Conservation (phyloP, 2,329 filamentous ascomycete genomes). For the Talaromyces sp. region DNA sequence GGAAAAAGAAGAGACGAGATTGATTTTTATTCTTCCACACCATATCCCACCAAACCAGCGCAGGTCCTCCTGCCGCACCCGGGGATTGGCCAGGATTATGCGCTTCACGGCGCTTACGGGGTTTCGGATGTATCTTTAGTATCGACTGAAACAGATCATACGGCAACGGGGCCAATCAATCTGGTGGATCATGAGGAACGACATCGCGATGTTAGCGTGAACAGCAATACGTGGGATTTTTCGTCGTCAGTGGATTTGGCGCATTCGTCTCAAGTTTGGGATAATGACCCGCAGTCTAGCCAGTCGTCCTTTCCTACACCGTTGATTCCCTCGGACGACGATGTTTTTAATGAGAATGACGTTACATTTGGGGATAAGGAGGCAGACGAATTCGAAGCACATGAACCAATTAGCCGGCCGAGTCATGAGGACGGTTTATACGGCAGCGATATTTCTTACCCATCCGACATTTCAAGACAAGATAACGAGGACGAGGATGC, state of each 20-base stretch:
- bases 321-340: constrained; percentile 18
- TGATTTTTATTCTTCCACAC: constrained; percentile 41
- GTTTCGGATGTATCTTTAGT: constrained; percentile 31
- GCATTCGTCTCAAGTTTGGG: constrained; percentile 39
- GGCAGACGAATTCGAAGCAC: not conserved
- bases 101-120: constrained; percentile 31
- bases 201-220: constrained; percentile 19
- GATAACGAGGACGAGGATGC: constrained; percentile 28
- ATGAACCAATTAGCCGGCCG: not conserved
- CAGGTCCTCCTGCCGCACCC: constrained; percentile 44
- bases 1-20: constrained; percentile 36
- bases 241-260: constrained; percentile 37
- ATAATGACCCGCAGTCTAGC: constrained; percentile 38
- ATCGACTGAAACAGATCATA: constrained; percentile 30
- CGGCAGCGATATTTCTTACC: not conserved
- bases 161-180: constrained; percentile 27
- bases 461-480: not conserved
- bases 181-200: constrained; percentile 20
- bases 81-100: constrained; percentile 36
- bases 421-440: not conserved
- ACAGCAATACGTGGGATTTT: constrained; percentile 33
- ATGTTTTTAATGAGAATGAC: constrained; percentile 1
- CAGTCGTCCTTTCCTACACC: constrained; percentile 35
- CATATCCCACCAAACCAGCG: constrained; percentile 48
- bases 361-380: constrained; percentile 2